Conservation (phyloP, 140 eudicot genomes). For the Anethum foeniculum region DNA sequence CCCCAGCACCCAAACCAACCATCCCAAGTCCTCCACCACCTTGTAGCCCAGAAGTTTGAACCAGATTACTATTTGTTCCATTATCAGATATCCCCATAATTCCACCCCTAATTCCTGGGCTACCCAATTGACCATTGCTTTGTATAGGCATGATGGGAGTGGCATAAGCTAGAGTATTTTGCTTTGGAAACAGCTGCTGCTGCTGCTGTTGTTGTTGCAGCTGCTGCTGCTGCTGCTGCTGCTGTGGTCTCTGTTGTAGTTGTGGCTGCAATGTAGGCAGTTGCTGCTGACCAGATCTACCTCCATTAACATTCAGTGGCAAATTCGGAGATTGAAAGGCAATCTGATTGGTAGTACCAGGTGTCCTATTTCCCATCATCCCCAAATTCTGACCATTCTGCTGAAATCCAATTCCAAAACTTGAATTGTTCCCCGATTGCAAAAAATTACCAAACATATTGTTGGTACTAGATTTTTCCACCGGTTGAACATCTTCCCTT, state of each 20-base stretch:
- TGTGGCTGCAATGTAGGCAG: conserved; percentile 11
- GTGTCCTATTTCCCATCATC: conserved; percentile 26
- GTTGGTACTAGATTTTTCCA: conserved; percentile 24
- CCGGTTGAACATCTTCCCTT: conserved; percentile 52
- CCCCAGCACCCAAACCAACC: conserved; percentile 60
- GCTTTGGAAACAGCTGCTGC: conserved; percentile 59
- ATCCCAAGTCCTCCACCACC: conserved; percentile 57
- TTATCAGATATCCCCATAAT: conserved; percentile 46
- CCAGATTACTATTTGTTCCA: conserved; percentile 36
- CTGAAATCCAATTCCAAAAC: conserved; percentile 52
- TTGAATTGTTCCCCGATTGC: conserved; percentile 33
- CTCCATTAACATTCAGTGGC: conserved; percentile 48
- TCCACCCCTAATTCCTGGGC: conserved; percentile 64
- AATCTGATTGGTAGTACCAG: conserved; percentile 38
- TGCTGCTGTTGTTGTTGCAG: conserved; percentile 1
- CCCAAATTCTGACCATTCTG: conserved; percentile 33
- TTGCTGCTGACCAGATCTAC: conserved; percentile 42
- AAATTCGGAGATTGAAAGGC: conserved; percentile 42
- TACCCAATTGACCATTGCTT: conserved; percentile 35
- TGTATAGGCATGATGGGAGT: conserved; percentile 47
- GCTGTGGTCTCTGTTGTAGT: conserved; percentile 5
- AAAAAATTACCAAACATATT: conserved; percentile 46
- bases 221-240: conserved; percentile 12
- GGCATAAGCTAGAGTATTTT: conserved; percentile 42
- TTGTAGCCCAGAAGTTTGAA: conserved; percentile 35